Percentiles rank a stretch among this genome's conserved stretches.
phyloP scores from a whole-genome alignment of 106 monocot species.

The Dioscorea dumetorum region DNA sequence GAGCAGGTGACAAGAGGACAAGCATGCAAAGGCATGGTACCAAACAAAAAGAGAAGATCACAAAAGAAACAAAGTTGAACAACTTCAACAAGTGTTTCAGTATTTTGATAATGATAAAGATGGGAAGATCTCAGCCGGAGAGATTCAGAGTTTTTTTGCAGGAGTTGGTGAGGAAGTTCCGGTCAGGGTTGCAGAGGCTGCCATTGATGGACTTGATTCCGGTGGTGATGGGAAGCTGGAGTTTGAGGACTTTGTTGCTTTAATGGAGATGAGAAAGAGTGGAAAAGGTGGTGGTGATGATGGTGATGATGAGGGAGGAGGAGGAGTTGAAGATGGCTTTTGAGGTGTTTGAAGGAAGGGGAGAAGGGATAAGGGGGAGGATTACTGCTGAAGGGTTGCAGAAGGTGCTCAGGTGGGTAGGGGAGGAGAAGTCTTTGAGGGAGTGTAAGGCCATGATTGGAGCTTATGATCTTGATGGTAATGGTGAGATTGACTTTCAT shows the following conservation, averaged over 20 bases:
- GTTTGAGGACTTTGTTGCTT: constrained; percentile 8
- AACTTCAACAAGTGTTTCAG: constrained; percentile 21
- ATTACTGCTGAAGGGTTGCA: constrained; percentile 30
- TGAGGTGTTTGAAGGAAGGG: constrained; percentile 1
- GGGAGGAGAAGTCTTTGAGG: constrained; percentile 22
- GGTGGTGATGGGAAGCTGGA: neutral
- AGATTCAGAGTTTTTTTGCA: constrained; percentile 21
- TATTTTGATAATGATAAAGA: constrained; percentile 26
- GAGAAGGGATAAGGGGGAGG: constrained; percentile 20
- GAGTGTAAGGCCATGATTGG: constrained; percentile 35
- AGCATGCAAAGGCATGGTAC: neutral
- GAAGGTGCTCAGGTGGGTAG: constrained; percentile 21
- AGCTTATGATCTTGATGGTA: constrained; percentile 31
- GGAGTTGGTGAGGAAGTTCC: constrained; percentile 19
- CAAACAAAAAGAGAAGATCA: neutral
- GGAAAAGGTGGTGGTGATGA: too few relatives aligned
- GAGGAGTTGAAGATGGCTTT: constrained; percentile 1
- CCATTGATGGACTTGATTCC: constrained; percentile 10
- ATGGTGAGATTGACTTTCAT: constrained; percentile 35
- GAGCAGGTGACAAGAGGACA: too few relatives aligned
- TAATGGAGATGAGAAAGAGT: neutral
- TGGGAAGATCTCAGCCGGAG: constrained; percentile 26
- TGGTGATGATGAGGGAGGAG: neutral
- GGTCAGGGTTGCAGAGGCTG: constrained; percentile 3
- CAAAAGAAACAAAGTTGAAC: neutral